phyloP scores from a whole-genome alignment of 257 asterid genomes.

The Coffea eugenioides region DNA sequence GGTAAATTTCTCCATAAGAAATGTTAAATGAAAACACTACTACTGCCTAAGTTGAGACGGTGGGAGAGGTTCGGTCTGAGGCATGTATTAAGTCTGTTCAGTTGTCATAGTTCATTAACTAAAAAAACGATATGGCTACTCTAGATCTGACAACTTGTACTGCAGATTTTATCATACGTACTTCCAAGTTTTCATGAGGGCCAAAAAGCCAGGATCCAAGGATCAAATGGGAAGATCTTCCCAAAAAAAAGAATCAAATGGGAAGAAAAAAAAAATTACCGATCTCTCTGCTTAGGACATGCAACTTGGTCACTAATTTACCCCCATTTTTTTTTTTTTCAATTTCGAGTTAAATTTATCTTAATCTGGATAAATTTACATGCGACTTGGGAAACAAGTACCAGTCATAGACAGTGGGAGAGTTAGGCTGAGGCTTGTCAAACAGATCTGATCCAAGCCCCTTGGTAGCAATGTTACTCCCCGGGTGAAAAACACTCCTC shows the following conservation, averaged over 20 bases:
- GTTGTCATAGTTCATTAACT: no score
- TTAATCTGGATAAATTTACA: no score
- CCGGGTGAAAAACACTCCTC: conserved; percentile 98
- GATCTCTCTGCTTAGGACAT: background rate
- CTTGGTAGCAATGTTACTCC: conserved; percentile 82
- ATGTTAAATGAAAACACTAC: no score
- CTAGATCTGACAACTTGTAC: background rate
- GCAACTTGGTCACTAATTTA: background rate
- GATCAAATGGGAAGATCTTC: no score
- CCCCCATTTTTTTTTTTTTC: background rate
- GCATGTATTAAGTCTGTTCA: no score
- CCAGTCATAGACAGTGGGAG: conserved; percentile 99
- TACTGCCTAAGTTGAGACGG: no score
- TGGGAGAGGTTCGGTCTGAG: no score
- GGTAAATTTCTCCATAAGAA: no score
- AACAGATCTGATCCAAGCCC: conserved; percentile 63
- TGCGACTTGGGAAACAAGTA: conserved; percentile 10
- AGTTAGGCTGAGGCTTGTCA: conserved; percentile 83
- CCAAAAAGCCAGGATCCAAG: background rate
- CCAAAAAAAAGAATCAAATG: no score
- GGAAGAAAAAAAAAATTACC: no score
- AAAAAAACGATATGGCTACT: background rate
- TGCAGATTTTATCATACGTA: background rate
- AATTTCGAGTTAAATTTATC: background rate
- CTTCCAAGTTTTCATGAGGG: background rate